phyloP scores from a whole-genome alignment of 2,329 filamentous ascomycete species.

The Erysiphe neolycopersici region DNA sequence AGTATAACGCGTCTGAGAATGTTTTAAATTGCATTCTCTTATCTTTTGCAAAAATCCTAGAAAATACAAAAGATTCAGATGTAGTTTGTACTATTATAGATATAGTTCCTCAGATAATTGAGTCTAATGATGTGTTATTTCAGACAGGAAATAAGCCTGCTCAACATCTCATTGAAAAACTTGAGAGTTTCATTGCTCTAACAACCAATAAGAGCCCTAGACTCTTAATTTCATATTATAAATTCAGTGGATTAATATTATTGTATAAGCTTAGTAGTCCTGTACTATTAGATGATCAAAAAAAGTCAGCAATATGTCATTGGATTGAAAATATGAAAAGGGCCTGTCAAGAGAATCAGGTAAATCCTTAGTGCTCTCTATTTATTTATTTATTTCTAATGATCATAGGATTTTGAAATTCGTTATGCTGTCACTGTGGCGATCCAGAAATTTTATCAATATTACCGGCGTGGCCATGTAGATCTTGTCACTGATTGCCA shows the following conservation, averaged over 20 bases:
- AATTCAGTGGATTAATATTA: background rate
- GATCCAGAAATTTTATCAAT: background rate
- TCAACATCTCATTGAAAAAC: background rate
- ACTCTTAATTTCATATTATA: background rate
- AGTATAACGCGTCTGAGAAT: background rate
- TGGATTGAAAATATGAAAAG: background rate
- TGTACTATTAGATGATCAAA: background rate
- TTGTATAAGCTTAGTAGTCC: background rate
- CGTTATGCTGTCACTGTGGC: background rate
- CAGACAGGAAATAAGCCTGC: background rate
- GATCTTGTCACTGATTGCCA: background rate
- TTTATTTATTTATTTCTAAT: background rate
- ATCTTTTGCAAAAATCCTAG: background rate
- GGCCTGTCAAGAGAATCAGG: background rate
- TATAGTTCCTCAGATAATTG: background rate
- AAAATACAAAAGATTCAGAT: background rate
- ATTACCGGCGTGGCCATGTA: background rate
- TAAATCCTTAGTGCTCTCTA: background rate
- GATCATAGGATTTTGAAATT: background rate
- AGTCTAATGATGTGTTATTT: background rate
- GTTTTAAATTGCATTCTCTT: background rate
- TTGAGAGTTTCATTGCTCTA: background rate
- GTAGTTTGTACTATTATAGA: background rate
- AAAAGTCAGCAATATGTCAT: background rate
- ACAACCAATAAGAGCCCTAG: background rate